Evolutionary conservation across 805 yeast species (phyloP).

Genomic region (Myxozyma vanderwaltii): DNA sequence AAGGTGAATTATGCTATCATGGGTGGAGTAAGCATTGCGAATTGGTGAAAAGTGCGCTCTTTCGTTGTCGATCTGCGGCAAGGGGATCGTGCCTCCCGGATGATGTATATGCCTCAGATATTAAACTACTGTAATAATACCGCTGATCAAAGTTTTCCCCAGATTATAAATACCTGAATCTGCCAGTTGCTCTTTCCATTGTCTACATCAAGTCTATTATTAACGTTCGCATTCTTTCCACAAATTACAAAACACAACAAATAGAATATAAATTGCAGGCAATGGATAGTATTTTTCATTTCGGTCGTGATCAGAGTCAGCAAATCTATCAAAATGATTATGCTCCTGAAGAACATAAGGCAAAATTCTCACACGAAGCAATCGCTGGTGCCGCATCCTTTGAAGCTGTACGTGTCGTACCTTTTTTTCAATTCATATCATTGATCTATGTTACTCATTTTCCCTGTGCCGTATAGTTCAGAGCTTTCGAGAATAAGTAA

Average conservation of each 20-base stretch:
- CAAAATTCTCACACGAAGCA: slow-evolving; percentile 40
- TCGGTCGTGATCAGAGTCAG: slow-evolving; percentile 17
- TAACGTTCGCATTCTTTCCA: neutral
- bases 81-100: too few species aligned
- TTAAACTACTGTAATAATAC: too few species aligned
- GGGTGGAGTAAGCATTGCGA: too few species aligned
- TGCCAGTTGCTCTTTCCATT: too few species aligned
- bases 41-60: too few species aligned
- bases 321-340: slow-evolving; percentile 19
- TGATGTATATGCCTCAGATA: too few species aligned
- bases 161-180: too few species aligned
- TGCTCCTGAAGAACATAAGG: slow-evolving; percentile 35
- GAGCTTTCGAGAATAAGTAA: slow-evolving; percentile 37
- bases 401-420: slow-evolving; percentile 31
- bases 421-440: neutral
- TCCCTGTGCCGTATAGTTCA: slow-evolving; percentile 15
- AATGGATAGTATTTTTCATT: slow-evolving; percentile 32
- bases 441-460: too few species aligned
- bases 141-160: too few species aligned
- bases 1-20: too few species aligned
- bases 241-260: neutral
- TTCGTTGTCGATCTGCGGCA: too few species aligned
- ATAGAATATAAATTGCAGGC: slow-evolving; percentile 13
- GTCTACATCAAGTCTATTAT: too few species aligned
- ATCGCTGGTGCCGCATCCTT: slow-evolving; percentile 40